Evolutionary conservation across 2,329 filamentous ascomycete species (phyloP), one percentile per base, ranked within the genome.

Genomic region (Akanthomyces muscarius): DNA sequence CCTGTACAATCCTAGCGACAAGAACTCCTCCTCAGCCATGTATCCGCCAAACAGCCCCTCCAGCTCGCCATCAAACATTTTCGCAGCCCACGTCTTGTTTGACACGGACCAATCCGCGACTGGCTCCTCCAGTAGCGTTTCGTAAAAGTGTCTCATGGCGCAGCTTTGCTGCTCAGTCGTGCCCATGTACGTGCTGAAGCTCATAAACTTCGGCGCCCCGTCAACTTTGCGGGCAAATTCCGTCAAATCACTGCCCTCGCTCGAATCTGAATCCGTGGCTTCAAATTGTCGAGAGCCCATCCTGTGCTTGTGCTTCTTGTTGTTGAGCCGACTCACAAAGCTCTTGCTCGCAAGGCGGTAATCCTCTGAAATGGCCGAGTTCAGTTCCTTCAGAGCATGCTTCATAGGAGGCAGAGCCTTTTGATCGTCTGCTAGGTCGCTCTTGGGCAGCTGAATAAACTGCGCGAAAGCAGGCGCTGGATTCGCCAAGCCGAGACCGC

Each of bases 401-500:
- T 48, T 25, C 56, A 64, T 42, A 2, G 62, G 62, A 4, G 57
- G 56, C 44, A 64, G 44, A 4, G 45, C 18, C 45, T 14, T 45
- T 3, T 51, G 28, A 13, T 57, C 62, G n/a, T 21, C 56, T 0
- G 51, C 18, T 2, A 30, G 11, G 11, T 56, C 50, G 7, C 47
- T 25, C 13, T 51, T 45, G 18, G 52, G 36, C 30, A 64, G 50
- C 54, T 51, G 56, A 18, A 64, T 54, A 11, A 47, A 61, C 18
- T 64, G 56, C 21, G 62, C 57, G 53, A 64, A 33, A 0, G 56
- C 62, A 1, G 62, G 62, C 6, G 55, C 62, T 1, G 75, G 75
- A 64, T 77, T 78, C 30, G 74, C 70, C 11, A 80, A 68, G 25
- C 75, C 76, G 1, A 79, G 69, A 1, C 77, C 77, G 30, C 77